Base-by-base conservation (phyloP, 257 asterid genomes). In the Solanum medicagineum region DNA sequence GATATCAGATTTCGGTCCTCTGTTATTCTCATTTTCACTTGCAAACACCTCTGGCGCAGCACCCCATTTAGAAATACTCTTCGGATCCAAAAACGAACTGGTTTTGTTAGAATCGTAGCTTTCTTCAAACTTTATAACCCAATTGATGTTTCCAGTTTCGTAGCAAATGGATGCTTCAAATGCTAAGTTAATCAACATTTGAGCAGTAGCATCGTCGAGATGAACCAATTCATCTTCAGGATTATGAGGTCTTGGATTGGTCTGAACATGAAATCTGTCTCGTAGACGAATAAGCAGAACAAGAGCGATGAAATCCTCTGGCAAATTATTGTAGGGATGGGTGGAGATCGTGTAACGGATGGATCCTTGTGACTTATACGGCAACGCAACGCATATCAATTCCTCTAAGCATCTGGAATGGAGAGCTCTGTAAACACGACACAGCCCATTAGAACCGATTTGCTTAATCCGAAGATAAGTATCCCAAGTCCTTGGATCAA, bases 31-130 rank as follows among this genome's bases (percentile, higher is more conserved):
- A 74, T 66, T n/a, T 1, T 65, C 66, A 3, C 66, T 20, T 2
- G 11, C 2, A 26, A 29, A 75, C 17, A 82, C 82, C 81, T 87
- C 88, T 6, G 90, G 90, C 17, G 88, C 87, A 8, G 84, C 62
- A 24, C 71, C 87, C 88, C 90, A 88, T 8, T 32, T 16, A 29
- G 40, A 83, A 20, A 83, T 36, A 15, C 63, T 22, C 40, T 40
- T 19, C 5, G 51, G 26, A 10, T 85, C 63, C 57, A 80, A 36
- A 40, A 19, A 59, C 1, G 79, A 84, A 20, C 83, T 26, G 29
- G 40, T 36, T 36, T 36, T 4, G 40, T 36, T 5, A 36, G 40
- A 36, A 36, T 36, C 40, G 40, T 36, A 36, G 40, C 40, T 36
- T 36, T 36, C 40, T 36, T 36, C 40, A 4, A 36, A 36, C 40